Percentiles rank a stretch among this genome's conserved stretches.
Conservation (phyloP, 2,329 filamentous ascomycete species). For the Penicillium verrucosum region DNA sequence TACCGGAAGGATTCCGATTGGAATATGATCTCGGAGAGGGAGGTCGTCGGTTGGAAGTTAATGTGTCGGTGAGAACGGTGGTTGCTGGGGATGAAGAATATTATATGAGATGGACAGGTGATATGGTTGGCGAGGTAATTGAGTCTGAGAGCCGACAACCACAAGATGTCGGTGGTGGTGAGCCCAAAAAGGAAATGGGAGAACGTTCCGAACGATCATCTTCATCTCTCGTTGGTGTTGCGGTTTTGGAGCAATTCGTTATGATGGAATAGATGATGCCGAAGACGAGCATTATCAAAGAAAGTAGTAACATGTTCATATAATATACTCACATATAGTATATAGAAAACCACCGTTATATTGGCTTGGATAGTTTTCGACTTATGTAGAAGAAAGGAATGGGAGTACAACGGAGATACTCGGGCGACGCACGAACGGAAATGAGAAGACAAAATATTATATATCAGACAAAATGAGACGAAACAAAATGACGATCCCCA, state of each 20-base stretch:
- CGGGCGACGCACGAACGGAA: background rate
- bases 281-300: background rate
- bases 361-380: background rate
- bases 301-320: background rate
- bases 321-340: background rate
- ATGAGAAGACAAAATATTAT: background rate
- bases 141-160: background rate
- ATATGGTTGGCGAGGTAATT: constrained; percentile 12
- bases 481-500: background rate
- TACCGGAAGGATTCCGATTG: constrained; percentile 15
- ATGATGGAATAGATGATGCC: constrained; percentile 8
- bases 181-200: too few species aligned
- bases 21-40: constrained; percentile 15
- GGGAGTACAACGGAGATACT: background rate
- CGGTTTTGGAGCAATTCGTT: constrained; percentile 27
- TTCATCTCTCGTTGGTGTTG: constrained; percentile 14
- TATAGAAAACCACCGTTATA: background rate
- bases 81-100: constrained; percentile 15
- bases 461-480: background rate
- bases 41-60: constrained; percentile 8
- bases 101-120: constrained; percentile 26
- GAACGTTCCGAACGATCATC: background rate
- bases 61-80: constrained; percentile 9
- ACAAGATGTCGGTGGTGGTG: background rate
- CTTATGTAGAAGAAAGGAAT: background rate